These are phyloP conservation scores for Didymella glomerata DNA, from an alignment of 2,329 filamentous ascomycete species.

Conservation along the genomic window DNA sequence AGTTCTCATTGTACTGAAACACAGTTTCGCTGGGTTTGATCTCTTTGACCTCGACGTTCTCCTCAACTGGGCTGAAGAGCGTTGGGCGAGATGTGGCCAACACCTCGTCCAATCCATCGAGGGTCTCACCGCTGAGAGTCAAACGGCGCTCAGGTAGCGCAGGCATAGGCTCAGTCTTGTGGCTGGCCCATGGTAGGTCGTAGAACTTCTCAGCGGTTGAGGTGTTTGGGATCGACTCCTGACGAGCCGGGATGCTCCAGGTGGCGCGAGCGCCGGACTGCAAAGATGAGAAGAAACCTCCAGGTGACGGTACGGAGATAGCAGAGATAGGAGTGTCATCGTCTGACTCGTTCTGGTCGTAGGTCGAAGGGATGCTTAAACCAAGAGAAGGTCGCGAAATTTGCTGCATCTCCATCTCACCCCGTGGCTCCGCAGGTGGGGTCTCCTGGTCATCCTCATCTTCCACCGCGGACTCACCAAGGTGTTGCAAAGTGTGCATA, in stretches of 20 bases:
- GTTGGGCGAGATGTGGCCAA: constrained; percentile 44
- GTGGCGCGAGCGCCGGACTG: constrained; percentile 78
- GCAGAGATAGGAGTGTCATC: constrained; percentile 73
- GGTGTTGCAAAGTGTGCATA: constrained; percentile 78
- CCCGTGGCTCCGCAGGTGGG: constrained; percentile 56
- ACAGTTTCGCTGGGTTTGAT: constrained; percentile 71
- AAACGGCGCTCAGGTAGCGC: constrained; percentile 32
- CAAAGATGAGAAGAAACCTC: constrained; percentile 88
- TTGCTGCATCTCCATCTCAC: constrained; percentile 74
- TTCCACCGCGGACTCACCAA: constrained; percentile 57
- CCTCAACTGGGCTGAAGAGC: constrained; percentile 44
- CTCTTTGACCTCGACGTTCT: constrained; percentile 60
- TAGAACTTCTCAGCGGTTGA: constrained; percentile 95
- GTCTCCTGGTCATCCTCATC: constrained; percentile 37
- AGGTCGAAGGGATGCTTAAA: constrained; percentile 36
- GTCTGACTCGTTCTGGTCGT: constrained; percentile 47
- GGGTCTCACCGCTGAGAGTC: constrained; percentile 45
- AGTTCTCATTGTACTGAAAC: constrained; percentile 76
- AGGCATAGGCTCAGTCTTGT: constrained; percentile 29
- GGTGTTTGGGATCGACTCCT: constrained; percentile 73
- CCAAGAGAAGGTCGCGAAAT: constrained; percentile 60
- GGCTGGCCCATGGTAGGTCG: constrained; percentile 74
- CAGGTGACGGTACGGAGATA: constrained; percentile 88
- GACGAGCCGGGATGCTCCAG: constrained; percentile 69
- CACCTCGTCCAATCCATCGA: constrained; percentile 45